Percentiles rank a stretch among this genome's conserved stretches.
Evolutionary conservation across 768 basidiomycete genomes (phyloP).

Genomic region (Phallus indusiatus): DNA sequence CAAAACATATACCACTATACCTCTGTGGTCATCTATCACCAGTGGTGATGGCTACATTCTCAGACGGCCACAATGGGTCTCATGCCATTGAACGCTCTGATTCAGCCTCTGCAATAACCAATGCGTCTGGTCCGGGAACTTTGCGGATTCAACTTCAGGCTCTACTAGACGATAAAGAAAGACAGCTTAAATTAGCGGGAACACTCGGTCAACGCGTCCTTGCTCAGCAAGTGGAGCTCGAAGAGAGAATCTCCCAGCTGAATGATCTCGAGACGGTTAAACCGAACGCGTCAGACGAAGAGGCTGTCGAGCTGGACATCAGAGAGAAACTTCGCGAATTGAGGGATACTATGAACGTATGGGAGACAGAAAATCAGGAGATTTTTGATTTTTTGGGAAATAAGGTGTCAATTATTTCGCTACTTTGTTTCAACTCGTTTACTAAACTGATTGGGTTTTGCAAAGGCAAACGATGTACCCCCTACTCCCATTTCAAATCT

Average conservation of each 20-base stretch:
- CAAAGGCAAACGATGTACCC: conserved; percentile 30
- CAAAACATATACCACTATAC: neutral
- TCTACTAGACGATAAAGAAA: conserved; percentile 84
- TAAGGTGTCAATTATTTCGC: conserved; percentile 37
- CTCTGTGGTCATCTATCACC: conserved; percentile 1
- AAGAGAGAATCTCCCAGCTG: conserved; percentile 76
- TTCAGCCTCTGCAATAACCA: neutral
- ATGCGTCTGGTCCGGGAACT: conserved; percentile 5
- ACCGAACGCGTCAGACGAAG: conserved; percentile 35
- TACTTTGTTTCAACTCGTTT: conserved; percentile 2
- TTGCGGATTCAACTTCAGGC: conserved; percentile 32
- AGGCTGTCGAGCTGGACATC: conserved; percentile 57
- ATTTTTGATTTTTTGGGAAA: conserved; percentile 59
- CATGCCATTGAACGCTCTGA: neutral
- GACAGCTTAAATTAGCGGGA: conserved; percentile 85
- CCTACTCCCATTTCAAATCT: conserved; percentile 8
- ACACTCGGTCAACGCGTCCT: conserved; percentile 91
- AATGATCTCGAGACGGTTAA: conserved; percentile 45
- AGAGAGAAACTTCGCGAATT: conserved; percentile 69
- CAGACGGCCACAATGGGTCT: neutral
- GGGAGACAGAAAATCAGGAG: conserved; percentile 74
- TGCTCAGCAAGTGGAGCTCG: conserved; percentile 87
- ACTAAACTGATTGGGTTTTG: conserved; percentile 14
- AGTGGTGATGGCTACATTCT: conserved; percentile 9
- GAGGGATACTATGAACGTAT: conserved; percentile 59